Percentiles rank a stretch among this genome's conserved stretches.
These are phyloP conservation scores for Solanum chmielewskii DNA, from an alignment of 257 asterid species.

Conservation along the genomic window DNA sequence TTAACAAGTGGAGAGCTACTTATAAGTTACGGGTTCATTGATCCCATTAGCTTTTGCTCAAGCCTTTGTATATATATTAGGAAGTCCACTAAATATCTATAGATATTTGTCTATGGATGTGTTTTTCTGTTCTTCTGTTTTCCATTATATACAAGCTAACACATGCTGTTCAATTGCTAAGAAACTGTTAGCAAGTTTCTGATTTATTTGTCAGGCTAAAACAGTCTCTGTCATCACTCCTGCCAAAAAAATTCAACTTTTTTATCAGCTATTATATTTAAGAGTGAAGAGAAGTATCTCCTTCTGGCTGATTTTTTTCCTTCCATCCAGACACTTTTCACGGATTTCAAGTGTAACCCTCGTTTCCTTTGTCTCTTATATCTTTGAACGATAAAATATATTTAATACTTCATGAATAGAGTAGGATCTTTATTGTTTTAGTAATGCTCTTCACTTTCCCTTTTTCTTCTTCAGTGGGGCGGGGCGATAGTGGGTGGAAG, in stretches of 20 bases:
- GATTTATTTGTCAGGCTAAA: neutral
- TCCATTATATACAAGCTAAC: neutral
- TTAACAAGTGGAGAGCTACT: neutral
- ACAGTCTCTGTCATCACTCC: neutral
- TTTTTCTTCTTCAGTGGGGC: neutral
- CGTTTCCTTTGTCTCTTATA: neutral
- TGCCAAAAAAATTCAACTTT: neutral
- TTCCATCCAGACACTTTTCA: neutral
- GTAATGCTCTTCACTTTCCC: neutral
- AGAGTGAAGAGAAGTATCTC: neutral
- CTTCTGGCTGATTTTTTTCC: neutral
- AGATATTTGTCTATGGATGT: neutral
- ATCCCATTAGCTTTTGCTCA: neutral
- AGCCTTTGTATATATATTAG: neutral
- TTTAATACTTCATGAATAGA: neutral
- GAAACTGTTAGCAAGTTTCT: neutral
- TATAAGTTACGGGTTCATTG: neutral
- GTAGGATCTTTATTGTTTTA: neutral
- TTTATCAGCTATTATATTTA: neutral
- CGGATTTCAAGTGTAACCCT: neutral
- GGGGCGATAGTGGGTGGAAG: neutral
- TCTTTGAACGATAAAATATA: neutral
- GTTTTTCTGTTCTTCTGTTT: neutral
- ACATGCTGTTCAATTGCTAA: neutral
- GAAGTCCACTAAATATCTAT: neutral